Percentiles rank a stretch among this genome's conserved stretches.
Evolutionary conservation across 177 flowering plant genomes (phyloP).

Genomic region (Vitis hybrid): DNA sequence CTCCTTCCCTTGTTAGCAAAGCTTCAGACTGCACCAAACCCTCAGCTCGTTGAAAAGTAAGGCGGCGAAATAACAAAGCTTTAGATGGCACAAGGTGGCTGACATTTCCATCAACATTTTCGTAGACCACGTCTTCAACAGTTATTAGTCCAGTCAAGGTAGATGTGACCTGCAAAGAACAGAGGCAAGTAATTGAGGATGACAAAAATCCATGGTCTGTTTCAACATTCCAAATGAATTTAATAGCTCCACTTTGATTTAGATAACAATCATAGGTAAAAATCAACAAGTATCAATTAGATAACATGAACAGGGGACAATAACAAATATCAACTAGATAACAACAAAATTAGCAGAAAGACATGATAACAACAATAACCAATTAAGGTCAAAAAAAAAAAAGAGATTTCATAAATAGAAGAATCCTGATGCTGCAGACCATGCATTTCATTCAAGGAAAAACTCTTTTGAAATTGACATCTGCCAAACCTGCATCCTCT

Average conservation of each 20-base stretch:
- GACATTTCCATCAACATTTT: slow-evolving; percentile 42
- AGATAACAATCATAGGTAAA: neutral
- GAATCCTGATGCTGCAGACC: no score
- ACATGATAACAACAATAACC: no score
- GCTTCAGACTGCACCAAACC: slow-evolving; percentile 93
- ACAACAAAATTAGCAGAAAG: neutral
- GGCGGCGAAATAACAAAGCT: slow-evolving; percentile 73
- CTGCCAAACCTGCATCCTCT: no score
- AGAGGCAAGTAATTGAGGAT: neutral
- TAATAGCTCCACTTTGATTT: neutral
- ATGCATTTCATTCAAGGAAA: no score
- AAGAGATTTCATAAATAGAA: no score
- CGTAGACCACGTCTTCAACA: slow-evolving; percentile 90
- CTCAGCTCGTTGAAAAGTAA: slow-evolving; percentile 73
- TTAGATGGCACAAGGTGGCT: slow-evolving; percentile 30
- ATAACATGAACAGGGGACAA: neutral
- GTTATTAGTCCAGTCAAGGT: slow-evolving; percentile 67
- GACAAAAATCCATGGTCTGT: neutral
- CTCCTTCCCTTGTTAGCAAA: slow-evolving; percentile 40
- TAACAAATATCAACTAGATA: neutral
- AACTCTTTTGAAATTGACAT: no score
- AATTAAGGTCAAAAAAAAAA: no score
- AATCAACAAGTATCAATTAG: neutral
- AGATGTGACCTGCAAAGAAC: slow-evolving; percentile 60
- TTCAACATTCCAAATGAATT: neutral